Evolutionary conservation across 495 filamentous ascomycete genomes (phyloP), one percentile per base, ranked within the genome.

Genomic region (Bathelium albidoporum): DNA sequence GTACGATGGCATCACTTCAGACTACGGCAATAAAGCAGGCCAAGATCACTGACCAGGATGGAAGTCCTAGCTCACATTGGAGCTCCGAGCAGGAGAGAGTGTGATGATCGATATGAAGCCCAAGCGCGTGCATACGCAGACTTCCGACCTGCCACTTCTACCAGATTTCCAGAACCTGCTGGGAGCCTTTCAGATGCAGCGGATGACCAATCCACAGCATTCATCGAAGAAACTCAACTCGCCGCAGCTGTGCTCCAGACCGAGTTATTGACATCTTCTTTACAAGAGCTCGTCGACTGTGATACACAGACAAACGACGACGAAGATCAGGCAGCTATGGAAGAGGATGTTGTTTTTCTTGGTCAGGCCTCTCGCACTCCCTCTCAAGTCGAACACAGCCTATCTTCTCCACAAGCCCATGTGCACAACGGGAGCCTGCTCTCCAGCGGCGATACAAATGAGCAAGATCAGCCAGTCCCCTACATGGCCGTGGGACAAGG

Each of bases 1-100:
- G 2, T 29, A 55, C 29, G 22, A 55, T 55, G 49, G 49, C n/a
- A 55, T 29, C 16, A 9, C 9, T 29, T n/a, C 22, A 55, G 29
- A 55, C 9, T 16, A 55, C 5, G 5, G 22, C 49, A n/a, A 29
- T 5, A 29, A 55, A 3, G 29, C 26, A 20, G 24, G 2, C 29
- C 24, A 55, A 20, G 49, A 20, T 55, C 22, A 2, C 9, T 28
- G 20, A 2, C 53, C n/a, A 62, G 59, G 32, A 66, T 73, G 62
- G 67, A 73, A 45, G 63, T 77, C 2, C 65, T 72, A 14, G 71
- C 72, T 16, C 74, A 77, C 53, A 73, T 74, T 26, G 72, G 72
- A 44, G 72, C 73, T 11, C 64, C 73, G 10, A 68, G 69, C 2
- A 66, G 59, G 11, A 71, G 68, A 22, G 59, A 65, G 26, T 62